Percentiles rank a stretch among this genome's conserved stretches.
phyloP scores from a whole-genome alignment of 192 early-diverging fungal species.

The Ambispora gerdemannii region DNA sequence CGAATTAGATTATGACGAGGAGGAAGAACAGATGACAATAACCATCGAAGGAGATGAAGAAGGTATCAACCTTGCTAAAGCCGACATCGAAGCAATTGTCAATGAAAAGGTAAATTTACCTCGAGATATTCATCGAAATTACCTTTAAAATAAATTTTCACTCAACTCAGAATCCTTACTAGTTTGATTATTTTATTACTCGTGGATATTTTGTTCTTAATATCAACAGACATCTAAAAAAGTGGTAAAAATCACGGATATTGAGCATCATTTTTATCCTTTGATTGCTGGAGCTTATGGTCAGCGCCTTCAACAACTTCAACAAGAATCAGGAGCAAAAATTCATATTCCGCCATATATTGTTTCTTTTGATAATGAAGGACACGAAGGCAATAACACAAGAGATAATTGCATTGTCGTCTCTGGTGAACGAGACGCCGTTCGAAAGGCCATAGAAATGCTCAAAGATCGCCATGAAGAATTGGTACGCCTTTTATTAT shows the following conservation, averaged over 20 bases:
- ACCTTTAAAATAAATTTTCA: too few species aligned
- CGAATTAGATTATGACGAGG: slow-evolving; percentile 52
- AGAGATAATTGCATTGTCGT: slow-evolving; percentile 61
- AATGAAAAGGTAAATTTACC: slow-evolving; percentile 60
- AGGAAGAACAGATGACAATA: slow-evolving; percentile 64
- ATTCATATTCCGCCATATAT: slow-evolving; percentile 76
- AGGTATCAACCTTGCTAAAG: slow-evolving; percentile 79
- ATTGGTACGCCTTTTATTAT: slow-evolving; percentile 63
- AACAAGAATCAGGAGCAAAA: slow-evolving; percentile 60
- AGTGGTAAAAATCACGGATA: slow-evolving; percentile 58
- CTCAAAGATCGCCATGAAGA: slow-evolving; percentile 59
- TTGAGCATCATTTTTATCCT: slow-evolving; percentile 74
- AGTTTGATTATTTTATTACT: too few species aligned
- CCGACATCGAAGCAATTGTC: slow-evolving; percentile 79
- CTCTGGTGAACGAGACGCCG: slow-evolving; percentile 72
- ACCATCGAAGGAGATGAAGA: slow-evolving; percentile 81
- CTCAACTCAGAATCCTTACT: too few species aligned
- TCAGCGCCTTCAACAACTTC: slow-evolving; percentile 54
- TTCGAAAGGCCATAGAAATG: slow-evolving; percentile 59
- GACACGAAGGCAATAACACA: slow-evolving; percentile 28
- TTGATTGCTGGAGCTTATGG: slow-evolving; percentile 81
- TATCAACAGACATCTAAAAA: slow-evolving; percentile 58
- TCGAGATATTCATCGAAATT: too few species aligned
- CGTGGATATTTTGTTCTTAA: too few species aligned
- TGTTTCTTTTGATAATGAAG: slow-evolving; percentile 40